phyloP scores from a whole-genome alignment of 202 grass and related monocot genomes.

The Setaria italica region DNA sequence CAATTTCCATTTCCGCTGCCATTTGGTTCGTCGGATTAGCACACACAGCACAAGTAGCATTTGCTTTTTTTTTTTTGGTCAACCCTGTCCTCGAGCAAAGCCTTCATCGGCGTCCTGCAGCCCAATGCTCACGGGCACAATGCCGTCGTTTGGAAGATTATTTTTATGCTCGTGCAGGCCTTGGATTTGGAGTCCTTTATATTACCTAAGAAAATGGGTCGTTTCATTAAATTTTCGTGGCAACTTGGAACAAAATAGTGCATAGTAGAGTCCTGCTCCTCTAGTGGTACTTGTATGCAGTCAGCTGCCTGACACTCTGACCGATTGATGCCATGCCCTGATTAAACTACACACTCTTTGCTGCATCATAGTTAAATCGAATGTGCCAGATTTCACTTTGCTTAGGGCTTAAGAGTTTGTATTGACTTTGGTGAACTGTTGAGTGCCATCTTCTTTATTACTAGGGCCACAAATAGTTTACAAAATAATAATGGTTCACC shows the following conservation, averaged over 20 bases:
- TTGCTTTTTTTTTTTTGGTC: neutral
- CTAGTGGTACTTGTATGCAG: neutral
- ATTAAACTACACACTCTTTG: neutral
- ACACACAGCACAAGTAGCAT: neutral
- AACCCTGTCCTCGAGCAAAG: neutral
- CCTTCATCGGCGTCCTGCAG: neutral
- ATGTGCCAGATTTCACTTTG: conserved; percentile 8
- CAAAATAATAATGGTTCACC: neutral
- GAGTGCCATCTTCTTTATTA: neutral
- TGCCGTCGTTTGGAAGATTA: neutral
- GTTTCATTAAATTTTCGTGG: neutral
- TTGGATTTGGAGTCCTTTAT: neutral
- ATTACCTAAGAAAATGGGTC: neutral
- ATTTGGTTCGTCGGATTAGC: conserved; percentile 17
- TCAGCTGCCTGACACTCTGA: neutral
- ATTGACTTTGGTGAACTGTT: neutral
- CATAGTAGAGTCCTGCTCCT: neutral
- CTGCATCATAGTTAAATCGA: neutral
- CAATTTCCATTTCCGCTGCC: neutral
- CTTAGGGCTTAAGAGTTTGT: neutral
- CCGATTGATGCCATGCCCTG: no score
- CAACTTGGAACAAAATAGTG: neutral
- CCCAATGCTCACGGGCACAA: neutral
- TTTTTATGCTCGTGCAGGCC: neutral
- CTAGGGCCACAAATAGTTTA: neutral